A percentile compares a stretch with the other conserved stretches of the same genome.
phyloP scores from a whole-genome alignment of 805 yeast species.

The Starmerella bombicola region DNA sequence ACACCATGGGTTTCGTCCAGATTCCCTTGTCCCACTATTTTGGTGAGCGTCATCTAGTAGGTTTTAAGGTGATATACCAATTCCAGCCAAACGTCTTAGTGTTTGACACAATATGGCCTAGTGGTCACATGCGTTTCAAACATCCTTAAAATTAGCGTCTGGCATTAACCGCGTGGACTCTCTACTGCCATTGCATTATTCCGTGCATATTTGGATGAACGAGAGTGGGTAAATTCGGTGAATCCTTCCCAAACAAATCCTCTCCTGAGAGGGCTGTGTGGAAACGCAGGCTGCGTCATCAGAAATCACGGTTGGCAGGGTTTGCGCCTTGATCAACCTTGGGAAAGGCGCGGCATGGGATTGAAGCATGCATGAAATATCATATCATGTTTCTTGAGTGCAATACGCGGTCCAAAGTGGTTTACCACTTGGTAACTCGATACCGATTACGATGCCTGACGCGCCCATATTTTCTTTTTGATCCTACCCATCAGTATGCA shows the following conservation, averaged over 20 bases:
- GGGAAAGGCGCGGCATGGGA: conserved; percentile 26
- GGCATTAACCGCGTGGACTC: conserved; percentile 25
- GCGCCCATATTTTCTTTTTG: conserved; percentile 3
- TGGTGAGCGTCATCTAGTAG: too few relatives aligned
- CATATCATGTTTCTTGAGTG: conserved; percentile 21
- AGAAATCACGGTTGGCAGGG: conserved; percentile 21
- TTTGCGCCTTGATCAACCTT: conserved; percentile 10
- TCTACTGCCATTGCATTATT: conserved; percentile 14
- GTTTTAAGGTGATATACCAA: too few relatives aligned
- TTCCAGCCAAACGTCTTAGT: too few relatives aligned
- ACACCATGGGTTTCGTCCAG: too few relatives aligned
- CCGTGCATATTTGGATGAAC: conserved; percentile 12
- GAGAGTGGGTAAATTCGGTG: conserved; percentile 29
- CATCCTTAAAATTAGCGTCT: conserved; percentile 11
- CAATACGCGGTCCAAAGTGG: conserved; percentile 25
- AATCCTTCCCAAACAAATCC: conserved; percentile 19
- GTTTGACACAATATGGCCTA: too few relatives aligned
- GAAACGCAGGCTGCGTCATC: conserved; percentile 26
- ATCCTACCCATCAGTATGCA: too few relatives aligned
- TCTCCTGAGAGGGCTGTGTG: conserved; percentile 25
- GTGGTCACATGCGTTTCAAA: conserved; percentile 8
- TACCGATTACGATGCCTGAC: conserved; percentile 25
- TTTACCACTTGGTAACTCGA: conserved; percentile 22
- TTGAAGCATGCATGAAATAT: conserved; percentile 14
- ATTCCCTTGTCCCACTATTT: too few relatives aligned